Base-by-base conservation (phyloP, 176 grass and related monocot genomes). In the Oryza meyeriana region DNA sequence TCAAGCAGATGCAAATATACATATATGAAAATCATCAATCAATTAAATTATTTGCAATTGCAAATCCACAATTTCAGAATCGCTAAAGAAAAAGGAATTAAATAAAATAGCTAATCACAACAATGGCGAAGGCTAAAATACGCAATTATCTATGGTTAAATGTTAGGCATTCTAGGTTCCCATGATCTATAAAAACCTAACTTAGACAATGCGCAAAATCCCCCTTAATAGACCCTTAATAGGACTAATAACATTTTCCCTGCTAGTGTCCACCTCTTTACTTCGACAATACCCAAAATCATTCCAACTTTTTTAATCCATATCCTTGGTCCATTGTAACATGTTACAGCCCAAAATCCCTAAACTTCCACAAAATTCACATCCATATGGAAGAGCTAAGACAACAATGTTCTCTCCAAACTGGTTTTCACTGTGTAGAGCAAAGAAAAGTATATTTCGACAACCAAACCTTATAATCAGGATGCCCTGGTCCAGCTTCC, bases 401-500 rank as follows among this genome's bases (percentile, higher is more conserved):
- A 58, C 3, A 62, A 8, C 26, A 30, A 6, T 45, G 14, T 10
- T 64, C 62, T 85, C 66, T 68, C 35, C 30, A 68, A 7, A 38
- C 6, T 32, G 14, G 58, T 26, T 39, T 62, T 74, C 10, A 18
- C 29, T 4, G 6, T 48, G 7, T 78, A 25, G 17, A 9, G 50
- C 36, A 10, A 31, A 68, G 8, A 59, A 24, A 39, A 2, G 12
- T 26, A 69, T 35, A n/a, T 41, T 64, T n/a, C 12, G 75, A 26
- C 47, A 69, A 74, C 2, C 32, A 31, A 39, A 98, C 96, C 96
- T 93, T 93, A 98, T 98, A 45, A 98, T 95, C 27, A 98, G 79
- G 64, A 98, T 95, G 80, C 96, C 96, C 79, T 98, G 96, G 48
- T 98, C 90, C 63, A 98, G 66, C 88, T 98, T 98, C 85, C 90